A percentile compares a stretch with the other conserved stretches of the same genome.
These are phyloP conservation scores for Irpex sp. DNA, from an alignment of 1,284 basidiomycete species.

Conservation along the genomic window DNA sequence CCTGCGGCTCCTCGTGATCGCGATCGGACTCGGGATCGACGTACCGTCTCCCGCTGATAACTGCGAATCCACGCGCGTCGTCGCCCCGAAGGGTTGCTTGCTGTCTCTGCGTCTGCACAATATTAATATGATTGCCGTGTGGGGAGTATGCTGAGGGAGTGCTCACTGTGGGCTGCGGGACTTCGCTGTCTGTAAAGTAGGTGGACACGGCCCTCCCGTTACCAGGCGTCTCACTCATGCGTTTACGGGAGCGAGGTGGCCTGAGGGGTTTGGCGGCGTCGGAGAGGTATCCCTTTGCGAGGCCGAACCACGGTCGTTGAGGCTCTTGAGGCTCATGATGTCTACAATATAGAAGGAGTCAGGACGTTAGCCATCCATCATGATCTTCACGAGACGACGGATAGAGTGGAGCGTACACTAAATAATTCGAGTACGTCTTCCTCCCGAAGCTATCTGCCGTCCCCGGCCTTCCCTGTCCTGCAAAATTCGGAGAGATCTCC, in stretches of 20 bases:
- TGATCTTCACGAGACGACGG: neutral
- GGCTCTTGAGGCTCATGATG: neutral
- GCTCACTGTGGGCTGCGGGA: slow-evolving; percentile 1
- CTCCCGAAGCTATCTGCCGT: neutral
- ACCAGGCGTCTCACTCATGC: slow-evolving; percentile 14
- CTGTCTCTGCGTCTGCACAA: neutral
- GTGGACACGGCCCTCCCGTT: slow-evolving; percentile 16
- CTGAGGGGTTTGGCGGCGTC: slow-evolving; percentile 20
- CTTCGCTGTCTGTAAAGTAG: slow-evolving; percentile 24
- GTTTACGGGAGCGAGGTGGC: slow-evolving; percentile 19
- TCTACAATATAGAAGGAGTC: neutral
- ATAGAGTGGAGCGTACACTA: neutral
- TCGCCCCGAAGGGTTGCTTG: neutral
- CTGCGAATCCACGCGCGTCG: neutral
- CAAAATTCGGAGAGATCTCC: neutral
- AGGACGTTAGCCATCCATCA: neutral
- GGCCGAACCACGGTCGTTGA: slow-evolving; percentile 15
- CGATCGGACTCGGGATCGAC: slow-evolving; percentile 4
- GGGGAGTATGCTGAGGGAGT: neutral
- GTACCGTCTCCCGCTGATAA: neutral
- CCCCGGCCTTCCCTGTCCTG: neutral
- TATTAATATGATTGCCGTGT: too few relatives aligned
- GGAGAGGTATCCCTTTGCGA: slow-evolving; percentile 21
- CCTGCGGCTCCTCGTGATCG: neutral
- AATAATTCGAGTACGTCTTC: neutral